These are phyloP conservation scores for Boletus fagicola DNA, from an alignment of 768 basidiomycete species.

Conservation along the genomic window DNA sequence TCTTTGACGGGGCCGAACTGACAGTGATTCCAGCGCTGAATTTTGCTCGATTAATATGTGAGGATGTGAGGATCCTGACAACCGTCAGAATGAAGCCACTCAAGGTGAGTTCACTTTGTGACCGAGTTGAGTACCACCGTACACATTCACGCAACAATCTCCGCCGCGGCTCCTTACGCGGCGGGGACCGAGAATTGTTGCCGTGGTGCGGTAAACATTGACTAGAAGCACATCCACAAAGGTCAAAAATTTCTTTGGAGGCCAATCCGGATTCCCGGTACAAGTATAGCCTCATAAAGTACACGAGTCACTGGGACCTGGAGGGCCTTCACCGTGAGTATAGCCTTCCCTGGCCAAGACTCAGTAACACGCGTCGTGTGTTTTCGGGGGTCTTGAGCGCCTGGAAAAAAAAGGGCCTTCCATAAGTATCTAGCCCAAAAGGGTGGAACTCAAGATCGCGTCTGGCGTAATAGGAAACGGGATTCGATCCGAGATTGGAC, in stretches of 20 bases:
- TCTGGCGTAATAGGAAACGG: constrained; percentile 43
- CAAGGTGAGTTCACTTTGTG: constrained; percentile 8
- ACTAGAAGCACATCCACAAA: constrained; percentile 9
- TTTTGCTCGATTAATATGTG: constrained; percentile 10
- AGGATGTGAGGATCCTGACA: constrained; percentile 8
- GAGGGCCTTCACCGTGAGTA: constrained; percentile 26
- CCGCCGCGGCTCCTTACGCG: constrained; percentile 26
- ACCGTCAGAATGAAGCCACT: neutral
- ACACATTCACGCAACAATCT: constrained; percentile 27
- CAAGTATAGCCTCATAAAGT: constrained; percentile 22
- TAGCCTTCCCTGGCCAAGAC: constrained; percentile 30
- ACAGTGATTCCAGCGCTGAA: neutral
- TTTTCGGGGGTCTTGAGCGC: constrained; percentile 29
- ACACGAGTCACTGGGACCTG: constrained; percentile 21
- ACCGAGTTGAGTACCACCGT: neutral
- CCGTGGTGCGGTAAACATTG: constrained; percentile 9
- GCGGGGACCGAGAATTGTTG: constrained; percentile 7
- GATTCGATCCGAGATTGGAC: constrained; percentile 34
- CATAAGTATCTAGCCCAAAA: constrained; percentile 44
- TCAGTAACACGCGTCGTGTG: constrained; percentile 29
- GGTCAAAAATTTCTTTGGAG: constrained; percentile 19
- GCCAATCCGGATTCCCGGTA: constrained; percentile 10
- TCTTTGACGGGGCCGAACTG: constrained; percentile 25
- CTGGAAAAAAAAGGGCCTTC: constrained; percentile 26
- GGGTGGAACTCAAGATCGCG: constrained; percentile 42